Base-by-base conservation (phyloP, 306 rosid genomes). In the Glycine latifolia region DNA sequence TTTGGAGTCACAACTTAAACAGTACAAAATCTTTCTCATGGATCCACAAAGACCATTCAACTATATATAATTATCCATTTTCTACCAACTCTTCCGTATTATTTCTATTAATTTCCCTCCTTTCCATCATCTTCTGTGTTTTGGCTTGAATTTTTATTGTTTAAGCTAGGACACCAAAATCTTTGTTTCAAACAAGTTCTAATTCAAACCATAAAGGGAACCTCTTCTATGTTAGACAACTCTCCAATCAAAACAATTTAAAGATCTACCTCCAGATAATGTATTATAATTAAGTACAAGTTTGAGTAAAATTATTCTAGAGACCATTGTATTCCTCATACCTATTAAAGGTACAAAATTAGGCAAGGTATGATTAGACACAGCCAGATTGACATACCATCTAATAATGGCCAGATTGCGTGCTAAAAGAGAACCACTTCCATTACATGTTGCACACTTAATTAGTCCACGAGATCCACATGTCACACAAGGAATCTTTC, bases 391-490 rank as follows among this genome's bases (percentile, higher is more conserved):
- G 76, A 84, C 97, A 77, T 88, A 95, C 98, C 99, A 95, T 85
- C 61, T 87, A 87, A 95, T 90, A 87, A 87, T 81, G 49, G 91
- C 97, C 58, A 91, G 26, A 39, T 69, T 90, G 73, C 66, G 89
- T 31, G 92, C 61, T 47, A 90, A 80, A 81, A 93, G 96, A 83
- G 98, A 95, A 60, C 99, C 98, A 49, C 87, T 85, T 55, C 89
- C 92, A 68, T 77, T 83, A 61, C 99, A 95, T 43, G 86, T 84
- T 81, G 50, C 87, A 14, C 98, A 95, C 77, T 89, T 88, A 12
- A 93, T 81, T 76, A 26, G 85, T 53, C 98, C 99, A 49, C 89
- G 96, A 73, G 99, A 93, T 83, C 90, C 96, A 80, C 98, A 95
- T 61, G 90, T 85, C 53, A 85, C 85, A 82, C 99, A 95, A 37